Evolutionary conservation across 768 basidiomycete genomes (phyloP).

Genomic region (Lactifluus hygrophoroides): DNA sequence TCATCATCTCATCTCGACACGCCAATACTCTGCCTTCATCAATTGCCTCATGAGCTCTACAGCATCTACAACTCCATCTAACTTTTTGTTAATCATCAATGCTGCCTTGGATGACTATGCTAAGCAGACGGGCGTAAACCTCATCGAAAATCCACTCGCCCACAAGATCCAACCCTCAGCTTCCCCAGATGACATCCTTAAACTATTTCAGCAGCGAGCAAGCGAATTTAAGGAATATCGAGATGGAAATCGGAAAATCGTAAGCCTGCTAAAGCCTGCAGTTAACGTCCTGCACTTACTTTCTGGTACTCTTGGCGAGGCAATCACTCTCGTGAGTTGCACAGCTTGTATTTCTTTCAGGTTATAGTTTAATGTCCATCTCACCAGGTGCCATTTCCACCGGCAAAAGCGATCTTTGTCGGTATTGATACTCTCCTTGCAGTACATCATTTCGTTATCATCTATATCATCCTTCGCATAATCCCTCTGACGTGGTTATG

Average conservation of each 20-base stretch:
- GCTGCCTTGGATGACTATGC: not conserved
- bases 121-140: constrained; percentile 6
- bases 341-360: not conserved
- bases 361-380: not conserved
- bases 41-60: not conserved
- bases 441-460: not conserved
- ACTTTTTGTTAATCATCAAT: not conserved
- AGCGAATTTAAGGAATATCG: constrained; percentile 7
- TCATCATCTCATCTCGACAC: not conserved
- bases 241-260: not conserved
- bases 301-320: not conserved
- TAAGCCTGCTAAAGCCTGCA: not conserved
- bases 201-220: not conserved
- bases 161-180: not conserved
- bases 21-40: not conserved
- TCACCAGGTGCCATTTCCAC: not conserved
- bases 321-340: not conserved
- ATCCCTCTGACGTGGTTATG: not conserved
- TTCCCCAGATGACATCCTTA: not conserved
- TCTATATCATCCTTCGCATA: not conserved
- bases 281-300: not conserved
- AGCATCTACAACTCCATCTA: not conserved
- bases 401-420: constrained; percentile 4
- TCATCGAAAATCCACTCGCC: not conserved
- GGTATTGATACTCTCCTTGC: not conserved